Evolutionary conservation across 2,329 filamentous ascomycete genomes (phyloP).

Genomic region (Aspergillus ustus): DNA sequence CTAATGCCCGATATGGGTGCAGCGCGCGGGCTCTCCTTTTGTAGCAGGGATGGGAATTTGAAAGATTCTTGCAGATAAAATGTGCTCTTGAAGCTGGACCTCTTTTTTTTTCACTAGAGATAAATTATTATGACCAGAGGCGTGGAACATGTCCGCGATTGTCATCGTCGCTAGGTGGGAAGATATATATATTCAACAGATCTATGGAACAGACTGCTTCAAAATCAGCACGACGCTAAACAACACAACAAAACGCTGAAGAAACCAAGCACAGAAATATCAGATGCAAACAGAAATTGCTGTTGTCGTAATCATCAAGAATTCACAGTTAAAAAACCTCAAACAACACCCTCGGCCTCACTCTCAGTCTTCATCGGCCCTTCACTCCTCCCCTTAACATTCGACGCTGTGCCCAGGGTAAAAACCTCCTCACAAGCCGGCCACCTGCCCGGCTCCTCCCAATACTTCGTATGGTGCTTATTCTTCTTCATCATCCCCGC

Average conservation of each 20-base stretch:
- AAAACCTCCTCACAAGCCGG: constrained; percentile 10
- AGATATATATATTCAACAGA: neutral
- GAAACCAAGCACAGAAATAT: neutral
- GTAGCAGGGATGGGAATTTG: too few species aligned
- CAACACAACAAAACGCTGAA: neutral
- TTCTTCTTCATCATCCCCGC: constrained; percentile 4
- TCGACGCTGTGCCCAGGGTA: constrained; percentile 10
- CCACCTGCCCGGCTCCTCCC: constrained; percentile 8
- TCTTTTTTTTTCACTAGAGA: too few species aligned
- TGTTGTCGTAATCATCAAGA: too few species aligned
- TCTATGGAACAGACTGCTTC: neutral
- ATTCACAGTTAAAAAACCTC: too few species aligned
- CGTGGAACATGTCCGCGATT: too few species aligned
- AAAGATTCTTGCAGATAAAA: too few species aligned
- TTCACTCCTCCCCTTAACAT: constrained; percentile 1
- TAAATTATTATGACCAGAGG: too few species aligned
- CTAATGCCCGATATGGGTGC: too few species aligned
- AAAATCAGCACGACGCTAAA: neutral
- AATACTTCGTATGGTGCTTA: constrained; percentile 14
- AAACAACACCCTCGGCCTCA: neutral
- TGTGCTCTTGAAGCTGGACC: too few species aligned
- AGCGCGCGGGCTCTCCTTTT: too few species aligned
- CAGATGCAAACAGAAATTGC: too few species aligned
- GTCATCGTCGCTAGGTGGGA: too few species aligned
- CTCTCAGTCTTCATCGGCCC: neutral